Evolutionary conservation across 2,329 filamentous ascomycete species (phyloP).

Genomic region (Domatiomyces globalis): DNA sequence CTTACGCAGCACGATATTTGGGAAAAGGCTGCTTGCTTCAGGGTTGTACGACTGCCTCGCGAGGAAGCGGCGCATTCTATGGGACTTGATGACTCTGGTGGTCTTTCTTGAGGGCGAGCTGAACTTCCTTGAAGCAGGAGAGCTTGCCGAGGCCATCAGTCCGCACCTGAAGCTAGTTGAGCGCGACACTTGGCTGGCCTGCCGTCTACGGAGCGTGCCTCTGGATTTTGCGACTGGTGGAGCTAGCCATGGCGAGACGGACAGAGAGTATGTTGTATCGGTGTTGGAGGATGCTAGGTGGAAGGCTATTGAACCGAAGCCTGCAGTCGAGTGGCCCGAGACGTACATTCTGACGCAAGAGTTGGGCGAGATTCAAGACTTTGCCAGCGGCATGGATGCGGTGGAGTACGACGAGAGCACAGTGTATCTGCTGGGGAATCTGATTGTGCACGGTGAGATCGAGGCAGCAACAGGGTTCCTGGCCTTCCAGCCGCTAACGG

Average conservation of each 20-base stretch:
- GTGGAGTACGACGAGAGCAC: conserved; percentile 44
- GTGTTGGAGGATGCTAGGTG: conserved; percentile 33
- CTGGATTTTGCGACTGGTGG: conserved; percentile 19
- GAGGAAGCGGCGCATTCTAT: conserved; percentile 57
- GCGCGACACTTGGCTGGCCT: conserved; percentile 50
- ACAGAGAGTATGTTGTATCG: conserved; percentile 21
- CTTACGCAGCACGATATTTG: conserved; percentile 11
- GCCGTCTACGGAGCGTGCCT: conserved; percentile 25
- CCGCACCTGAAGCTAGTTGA: conserved; percentile 59
- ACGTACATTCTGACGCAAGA: conserved; percentile 30
- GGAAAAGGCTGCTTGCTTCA: conserved; percentile 43
- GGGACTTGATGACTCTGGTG: conserved; percentile 69
- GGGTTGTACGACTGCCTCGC: conserved; percentile 67
- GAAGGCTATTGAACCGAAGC: conserved; percentile 29
- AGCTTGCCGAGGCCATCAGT: conserved; percentile 50
- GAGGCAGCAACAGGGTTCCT: conserved; percentile 53
- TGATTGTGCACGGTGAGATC: conserved; percentile 53
- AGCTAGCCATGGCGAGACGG: conserved; percentile 17
- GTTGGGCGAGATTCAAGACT: conserved; percentile 31
- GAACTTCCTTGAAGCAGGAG: conserved; percentile 49
- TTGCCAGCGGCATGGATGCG: conserved; percentile 35
- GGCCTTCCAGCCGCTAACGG: conserved; percentile 44
- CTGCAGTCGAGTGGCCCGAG: conserved; percentile 26
- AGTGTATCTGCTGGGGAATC: conserved; percentile 53
- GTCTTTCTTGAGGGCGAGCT: conserved; percentile 77